phyloP scores from a whole-genome alignment of 768 basidiomycete genomes.

The Suillus luteus region DNA sequence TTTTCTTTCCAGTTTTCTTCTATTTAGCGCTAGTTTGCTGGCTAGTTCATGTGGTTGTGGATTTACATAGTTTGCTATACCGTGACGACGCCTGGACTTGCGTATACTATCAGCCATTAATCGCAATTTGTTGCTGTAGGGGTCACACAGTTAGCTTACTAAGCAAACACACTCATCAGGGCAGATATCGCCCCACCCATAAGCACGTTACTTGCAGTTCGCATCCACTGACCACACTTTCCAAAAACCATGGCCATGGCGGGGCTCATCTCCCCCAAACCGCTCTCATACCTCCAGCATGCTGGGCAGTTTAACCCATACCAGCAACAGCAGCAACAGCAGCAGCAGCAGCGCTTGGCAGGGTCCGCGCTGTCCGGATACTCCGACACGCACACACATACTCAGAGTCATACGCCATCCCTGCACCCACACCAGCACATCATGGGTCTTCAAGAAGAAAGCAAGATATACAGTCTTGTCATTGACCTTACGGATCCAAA shows the following conservation, averaged over 20 bases:
- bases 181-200: neutral
- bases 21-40: slow-evolving; percentile 6
- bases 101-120: slow-evolving; percentile 5
- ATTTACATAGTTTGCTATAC: slow-evolving; percentile 6
- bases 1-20: neutral
- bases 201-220: neutral
- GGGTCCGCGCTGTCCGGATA: slow-evolving; percentile 41
- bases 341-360: slow-evolving; percentile 28
- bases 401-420: slow-evolving; percentile 45
- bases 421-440: slow-evolving; percentile 58
- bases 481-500: slow-evolving; percentile 82
- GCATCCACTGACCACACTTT: slow-evolving; percentile 4
- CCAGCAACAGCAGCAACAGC: slow-evolving; percentile 43
- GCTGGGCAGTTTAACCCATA: slow-evolving; percentile 61
- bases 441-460: slow-evolving; percentile 60
- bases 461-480: slow-evolving; percentile 89
- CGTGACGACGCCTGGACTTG: slow-evolving; percentile 6
- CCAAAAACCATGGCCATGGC: slow-evolving; percentile 43
- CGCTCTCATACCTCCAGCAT: slow-evolving; percentile 66
- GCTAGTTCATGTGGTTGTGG: slow-evolving; percentile 6
- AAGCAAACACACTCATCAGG: neutral
- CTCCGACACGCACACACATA: slow-evolving; percentile 40
- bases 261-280: slow-evolving; percentile 63
- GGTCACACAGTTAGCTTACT: neutral
- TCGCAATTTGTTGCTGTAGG: neutral